Conservation (phyloP, 148 eudicot genomes). For the Vaccinium darrowii region DNA sequence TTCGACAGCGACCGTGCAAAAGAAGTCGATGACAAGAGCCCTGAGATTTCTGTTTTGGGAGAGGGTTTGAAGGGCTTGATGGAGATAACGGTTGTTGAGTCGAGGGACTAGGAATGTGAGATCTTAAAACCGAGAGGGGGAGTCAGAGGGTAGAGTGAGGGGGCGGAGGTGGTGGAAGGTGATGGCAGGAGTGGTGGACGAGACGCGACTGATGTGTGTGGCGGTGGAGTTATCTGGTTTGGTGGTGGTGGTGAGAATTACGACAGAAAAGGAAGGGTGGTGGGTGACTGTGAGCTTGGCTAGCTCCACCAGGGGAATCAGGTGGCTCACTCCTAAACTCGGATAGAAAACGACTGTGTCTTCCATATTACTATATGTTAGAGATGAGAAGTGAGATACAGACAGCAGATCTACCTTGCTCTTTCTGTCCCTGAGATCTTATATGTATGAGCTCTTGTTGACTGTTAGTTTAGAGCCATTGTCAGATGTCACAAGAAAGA, state of each 20-base stretch:
- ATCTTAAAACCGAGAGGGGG: not conserved
- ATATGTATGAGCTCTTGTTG: not conserved
- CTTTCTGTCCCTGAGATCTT: not conserved
- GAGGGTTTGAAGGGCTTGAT: slow-evolving; percentile 17
- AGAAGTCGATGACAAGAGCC: slow-evolving; percentile 26
- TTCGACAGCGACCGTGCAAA: slow-evolving; percentile 21
- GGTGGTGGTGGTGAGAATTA: slow-evolving; percentile 15
- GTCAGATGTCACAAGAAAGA: not conserved
- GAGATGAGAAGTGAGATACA: not conserved
- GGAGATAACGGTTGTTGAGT: slow-evolving; percentile 19
- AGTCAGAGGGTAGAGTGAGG: slow-evolving; percentile 7
- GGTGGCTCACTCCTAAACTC: slow-evolving; percentile 25
- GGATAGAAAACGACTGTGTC: slow-evolving; percentile 26
- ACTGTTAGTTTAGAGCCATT: not conserved
- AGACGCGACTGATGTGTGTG: slow-evolving; percentile 16
- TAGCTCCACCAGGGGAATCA: slow-evolving; percentile 31
- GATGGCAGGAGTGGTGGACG: slow-evolving; percentile 28
- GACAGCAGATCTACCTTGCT: not conserved
- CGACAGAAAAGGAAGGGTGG: slow-evolving; percentile 25
- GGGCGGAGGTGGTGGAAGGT: slow-evolving; percentile 31
- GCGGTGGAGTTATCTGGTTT: slow-evolving; percentile 21
- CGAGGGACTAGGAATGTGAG: slow-evolving; percentile 22
- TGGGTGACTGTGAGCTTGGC: slow-evolving; percentile 23
- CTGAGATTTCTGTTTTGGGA: slow-evolving; percentile 8
- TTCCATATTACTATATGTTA: not conserved